Base-by-base conservation (phyloP, 2,329 filamentous ascomycete species). In the Coleophoma crateriformis region DNA sequence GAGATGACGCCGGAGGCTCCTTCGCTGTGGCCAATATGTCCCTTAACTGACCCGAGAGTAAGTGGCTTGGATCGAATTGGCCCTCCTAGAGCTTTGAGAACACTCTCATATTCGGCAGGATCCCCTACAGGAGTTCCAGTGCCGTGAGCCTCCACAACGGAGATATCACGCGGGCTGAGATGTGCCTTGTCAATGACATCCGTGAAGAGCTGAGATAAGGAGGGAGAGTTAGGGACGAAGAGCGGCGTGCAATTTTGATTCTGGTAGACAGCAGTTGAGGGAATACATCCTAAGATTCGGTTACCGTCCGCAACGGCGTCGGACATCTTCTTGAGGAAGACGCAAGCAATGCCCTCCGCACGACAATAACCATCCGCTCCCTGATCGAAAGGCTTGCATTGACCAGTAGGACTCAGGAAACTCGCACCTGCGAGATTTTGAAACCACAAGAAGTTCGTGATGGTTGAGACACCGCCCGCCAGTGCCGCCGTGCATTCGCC, bases 261-360 rank as follows among this genome's bases (percentile, higher is more conserved):
- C 50, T 79, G 75, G 51, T 81, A 82, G 34, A 76, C 68, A 1
- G 67, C 67, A 0, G 72, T 78, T 4, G 82, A 86, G 0, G 86
- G 73, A 46, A 95, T 85, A 0, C 73, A 63, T 11, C 67, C 76
- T 1, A 69, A 48, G 22, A 79, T 71, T 1, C 61, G 59, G 54
- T 80, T 72, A 1, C 71, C 70, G 45, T 79, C 76, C 1, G 65
- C 66, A 15, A 70, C 48, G 2, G 78, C 78, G 51, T 72, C 67
- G 11, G 68, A 62, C 2, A 78, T 59, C 3, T 66, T 59, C 59
- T 78, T 79, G 17, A 79, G 47, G 4, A 78, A 62, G 4, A 79
- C 61, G 7, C 69, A 59, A 0, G 65, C 74, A 37, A 68, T 64
- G 8, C 68, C 74, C 39, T 79, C 76, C 2, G 64, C 72, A 4